These are phyloP conservation scores for Penicillium pancosmium DNA, from an alignment of 495 filamentous ascomycete genomes.

Conservation along the genomic window DNA sequence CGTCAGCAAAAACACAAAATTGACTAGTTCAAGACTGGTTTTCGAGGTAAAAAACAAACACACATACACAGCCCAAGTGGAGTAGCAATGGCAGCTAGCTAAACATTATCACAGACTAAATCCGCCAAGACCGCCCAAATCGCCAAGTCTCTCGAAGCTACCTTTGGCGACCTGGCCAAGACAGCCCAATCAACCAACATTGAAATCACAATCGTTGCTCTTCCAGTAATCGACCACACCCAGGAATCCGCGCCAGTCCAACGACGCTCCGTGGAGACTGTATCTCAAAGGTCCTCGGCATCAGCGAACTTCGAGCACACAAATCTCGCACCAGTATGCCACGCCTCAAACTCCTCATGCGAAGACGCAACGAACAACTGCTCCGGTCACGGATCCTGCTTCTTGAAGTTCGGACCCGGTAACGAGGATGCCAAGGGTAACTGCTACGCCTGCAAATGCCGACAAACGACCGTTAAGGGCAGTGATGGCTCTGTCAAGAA, in stretches of 20 bases:
- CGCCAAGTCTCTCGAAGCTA: constrained; percentile 18
- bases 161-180: constrained; percentile 24
- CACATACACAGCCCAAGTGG: background rate
- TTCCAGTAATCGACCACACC: constrained; percentile 13
- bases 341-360: constrained; percentile 63
- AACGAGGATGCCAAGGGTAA: constrained; percentile 36
- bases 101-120: constrained; percentile 4
- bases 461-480: constrained; percentile 48
- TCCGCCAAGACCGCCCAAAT: constrained; percentile 4
- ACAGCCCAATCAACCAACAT: constrained; percentile 17
- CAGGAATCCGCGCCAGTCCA: background rate
- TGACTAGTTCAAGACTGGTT: constrained; percentile 23
- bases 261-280: constrained; percentile 2
- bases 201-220: constrained; percentile 28
- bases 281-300: background rate
- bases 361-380: constrained; percentile 66
- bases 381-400: constrained; percentile 74
- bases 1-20: constrained; percentile 21
- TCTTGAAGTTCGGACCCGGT: constrained; percentile 55
- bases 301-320: constrained; percentile 16
- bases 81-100: background rate
- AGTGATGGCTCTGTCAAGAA: constrained; percentile 52
- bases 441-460: constrained; percentile 82
- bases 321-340: constrained; percentile 55
- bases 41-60: constrained; percentile 29